Conservation (phyloP, 2,329 filamentous ascomycete species). For the Cladosporium sp. region DNA sequence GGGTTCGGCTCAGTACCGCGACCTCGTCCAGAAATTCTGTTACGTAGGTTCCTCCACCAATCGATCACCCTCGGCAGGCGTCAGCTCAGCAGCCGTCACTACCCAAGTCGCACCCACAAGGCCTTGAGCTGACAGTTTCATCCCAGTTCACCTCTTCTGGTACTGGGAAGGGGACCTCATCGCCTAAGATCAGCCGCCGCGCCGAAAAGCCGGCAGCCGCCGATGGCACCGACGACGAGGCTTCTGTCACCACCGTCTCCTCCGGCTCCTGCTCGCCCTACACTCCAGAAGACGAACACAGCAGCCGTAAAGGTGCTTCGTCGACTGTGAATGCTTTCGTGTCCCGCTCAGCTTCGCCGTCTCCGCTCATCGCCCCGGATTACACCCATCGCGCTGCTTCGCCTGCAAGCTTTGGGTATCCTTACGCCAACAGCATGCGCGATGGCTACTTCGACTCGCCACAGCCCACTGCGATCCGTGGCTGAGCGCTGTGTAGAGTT, state of each 20-base stretch:
- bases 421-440: slow-evolving; percentile 29
- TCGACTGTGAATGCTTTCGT: slow-evolving; percentile 24
- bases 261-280: slow-evolving; percentile 24
- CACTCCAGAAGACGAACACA: slow-evolving; percentile 25
- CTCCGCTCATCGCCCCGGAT: slow-evolving; percentile 23
- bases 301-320: slow-evolving; percentile 20
- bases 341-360: slow-evolving; percentile 31
- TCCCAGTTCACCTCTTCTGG: slow-evolving; percentile 32
- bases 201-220: slow-evolving; percentile 17
- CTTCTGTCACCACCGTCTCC: slow-evolving; percentile 19
- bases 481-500: slow-evolving; percentile 19
- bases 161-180: slow-evolving; percentile 22
- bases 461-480: slow-evolving; percentile 33
- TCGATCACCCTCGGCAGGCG: slow-evolving; percentile 5
- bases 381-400: slow-evolving; percentile 26
- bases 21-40: slow-evolving; percentile 98
- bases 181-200: slow-evolving; percentile 4
- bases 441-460: slow-evolving; percentile 32
- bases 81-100: slow-evolving; percentile 13
- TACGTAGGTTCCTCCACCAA: slow-evolving; percentile 74
- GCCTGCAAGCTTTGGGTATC: slow-evolving; percentile 34
- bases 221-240: slow-evolving; percentile 14
- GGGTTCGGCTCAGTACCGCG: slow-evolving; percentile 86
- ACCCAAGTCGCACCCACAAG: slow-evolving; percentile 14
- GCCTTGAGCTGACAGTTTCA: slow-evolving; percentile 26